Evolutionary conservation across 305 asterid genomes (phyloP).

Genomic region (Euphrasia arctica): DNA sequence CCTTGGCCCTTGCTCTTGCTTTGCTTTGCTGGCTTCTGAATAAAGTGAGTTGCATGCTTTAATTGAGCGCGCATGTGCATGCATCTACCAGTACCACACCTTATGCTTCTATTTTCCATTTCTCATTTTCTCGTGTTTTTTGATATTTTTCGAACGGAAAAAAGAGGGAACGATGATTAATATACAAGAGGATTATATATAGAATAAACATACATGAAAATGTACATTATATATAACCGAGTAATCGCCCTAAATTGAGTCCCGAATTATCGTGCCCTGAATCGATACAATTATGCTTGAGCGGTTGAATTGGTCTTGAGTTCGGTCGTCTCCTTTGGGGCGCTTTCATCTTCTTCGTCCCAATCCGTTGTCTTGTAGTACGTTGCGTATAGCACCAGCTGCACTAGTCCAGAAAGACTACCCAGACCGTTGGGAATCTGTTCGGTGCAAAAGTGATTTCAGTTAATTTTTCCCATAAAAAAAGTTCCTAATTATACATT

Average conservation of each 20-base stretch:
- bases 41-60: constrained; percentile 16
- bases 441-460: background rate
- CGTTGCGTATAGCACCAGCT: background rate
- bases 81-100: too few relatives aligned
- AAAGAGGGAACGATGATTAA: too few relatives aligned
- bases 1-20: background rate
- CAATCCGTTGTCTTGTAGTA: background rate
- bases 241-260: too few relatives aligned
- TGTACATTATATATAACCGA: too few relatives aligned
- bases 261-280: too few relatives aligned
- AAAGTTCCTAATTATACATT: background rate
- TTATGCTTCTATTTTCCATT: background rate
- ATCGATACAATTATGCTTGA: too few relatives aligned
- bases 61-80: too few relatives aligned
- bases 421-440: background rate
- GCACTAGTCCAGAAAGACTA: background rate
- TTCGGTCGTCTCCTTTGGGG: background rate
- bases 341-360: background rate
- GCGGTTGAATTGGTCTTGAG: too few relatives aligned
- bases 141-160: too few relatives aligned
- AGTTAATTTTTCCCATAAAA: too few relatives aligned
- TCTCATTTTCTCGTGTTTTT: background rate
- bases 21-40: constrained; percentile 11
- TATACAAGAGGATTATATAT: too few relatives aligned
- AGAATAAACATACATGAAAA: too few relatives aligned